phyloP scores from a whole-genome alignment of 2,329 filamentous ascomycete species.

The Meredithiella fracta region DNA sequence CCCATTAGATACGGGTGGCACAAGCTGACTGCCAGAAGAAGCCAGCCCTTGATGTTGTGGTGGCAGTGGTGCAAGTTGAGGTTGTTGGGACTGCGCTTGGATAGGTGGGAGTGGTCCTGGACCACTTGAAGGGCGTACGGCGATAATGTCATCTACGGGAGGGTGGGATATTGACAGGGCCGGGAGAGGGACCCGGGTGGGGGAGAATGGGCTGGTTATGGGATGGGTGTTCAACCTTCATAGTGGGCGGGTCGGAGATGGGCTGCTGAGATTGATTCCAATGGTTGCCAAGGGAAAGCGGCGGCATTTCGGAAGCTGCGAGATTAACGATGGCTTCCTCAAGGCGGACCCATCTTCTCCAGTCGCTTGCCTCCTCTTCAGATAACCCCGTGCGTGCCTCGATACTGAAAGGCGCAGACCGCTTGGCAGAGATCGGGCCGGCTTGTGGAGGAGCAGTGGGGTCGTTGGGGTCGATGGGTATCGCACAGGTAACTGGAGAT shows the following conservation, averaged over 20 bases:
- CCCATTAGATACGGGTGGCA: not conserved
- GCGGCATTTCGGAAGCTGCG: slow-evolving; percentile 3
- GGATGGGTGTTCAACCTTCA: not conserved
- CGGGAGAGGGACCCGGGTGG: not conserved
- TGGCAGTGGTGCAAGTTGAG: not conserved
- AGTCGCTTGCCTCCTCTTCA: slow-evolving; percentile 44
- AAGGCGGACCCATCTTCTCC: slow-evolving; percentile 67
- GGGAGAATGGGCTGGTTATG: not conserved
- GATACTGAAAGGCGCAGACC: slow-evolving; percentile 26
- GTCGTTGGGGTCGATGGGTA: slow-evolving; percentile 16
- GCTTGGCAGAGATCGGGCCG: slow-evolving; percentile 18
- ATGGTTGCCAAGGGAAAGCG: slow-evolving; percentile 7
- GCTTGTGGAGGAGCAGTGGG: slow-evolving; percentile 14
- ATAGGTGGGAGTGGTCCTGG: not conserved
- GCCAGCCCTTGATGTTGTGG: not conserved
- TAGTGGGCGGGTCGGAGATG: not conserved
- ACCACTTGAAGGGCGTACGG: not conserved
- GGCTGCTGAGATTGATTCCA: slow-evolving; percentile 13
- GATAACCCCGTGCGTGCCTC: slow-evolving; percentile 36
- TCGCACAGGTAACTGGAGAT: slow-evolving; percentile 13
- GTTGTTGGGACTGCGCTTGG: not conserved
- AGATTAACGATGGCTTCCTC: slow-evolving; percentile 27
- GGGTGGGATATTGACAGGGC: not conserved
- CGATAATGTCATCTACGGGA: not conserved
- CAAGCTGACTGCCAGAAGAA: not conserved